Conservation (phyloP, 306 rosid species). For the Myrica gale region DNA sequence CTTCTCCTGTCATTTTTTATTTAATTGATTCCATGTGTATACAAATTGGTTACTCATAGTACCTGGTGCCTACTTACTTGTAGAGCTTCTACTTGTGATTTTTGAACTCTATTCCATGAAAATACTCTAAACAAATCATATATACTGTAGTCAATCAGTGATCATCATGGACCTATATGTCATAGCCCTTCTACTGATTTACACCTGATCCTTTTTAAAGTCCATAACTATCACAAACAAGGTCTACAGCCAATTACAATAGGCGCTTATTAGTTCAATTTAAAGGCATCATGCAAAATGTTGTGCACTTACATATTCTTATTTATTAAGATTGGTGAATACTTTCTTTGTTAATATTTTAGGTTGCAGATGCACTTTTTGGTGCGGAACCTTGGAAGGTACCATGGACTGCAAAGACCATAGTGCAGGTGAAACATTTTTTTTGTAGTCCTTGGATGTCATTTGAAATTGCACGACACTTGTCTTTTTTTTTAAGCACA, state of each 20-base stretch:
- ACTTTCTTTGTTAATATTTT: slow-evolving; percentile 27
- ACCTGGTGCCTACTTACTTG: not conserved
- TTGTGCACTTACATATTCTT: not conserved
- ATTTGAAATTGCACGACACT: slow-evolving; percentile 14
- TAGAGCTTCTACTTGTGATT: not conserved
- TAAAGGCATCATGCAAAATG: not conserved
- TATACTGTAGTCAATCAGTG: not conserved
- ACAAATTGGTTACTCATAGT: not conserved
- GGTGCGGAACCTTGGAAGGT: slow-evolving; percentile 50
- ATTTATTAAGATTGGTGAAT: not conserved
- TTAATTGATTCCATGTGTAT: not conserved
- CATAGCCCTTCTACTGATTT: not conserved
- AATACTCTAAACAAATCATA: not conserved
- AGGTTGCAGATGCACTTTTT: slow-evolving; percentile 34
- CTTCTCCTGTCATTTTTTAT: not conserved
- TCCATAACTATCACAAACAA: not conserved
- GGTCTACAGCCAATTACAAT: not conserved
- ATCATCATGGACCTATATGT: not conserved
- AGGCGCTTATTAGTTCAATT: not conserved
- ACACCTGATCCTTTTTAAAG: not conserved
- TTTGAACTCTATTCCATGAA: not conserved
- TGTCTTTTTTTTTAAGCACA: not conserved
- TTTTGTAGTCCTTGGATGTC: slow-evolving; percentile 16
- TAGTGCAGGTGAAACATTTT: slow-evolving; percentile 48
- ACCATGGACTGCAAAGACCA: slow-evolving; percentile 58